phyloP scores from a whole-genome alignment of 768 basidiomycete genomes.

The Pulveroboletus sp. region DNA sequence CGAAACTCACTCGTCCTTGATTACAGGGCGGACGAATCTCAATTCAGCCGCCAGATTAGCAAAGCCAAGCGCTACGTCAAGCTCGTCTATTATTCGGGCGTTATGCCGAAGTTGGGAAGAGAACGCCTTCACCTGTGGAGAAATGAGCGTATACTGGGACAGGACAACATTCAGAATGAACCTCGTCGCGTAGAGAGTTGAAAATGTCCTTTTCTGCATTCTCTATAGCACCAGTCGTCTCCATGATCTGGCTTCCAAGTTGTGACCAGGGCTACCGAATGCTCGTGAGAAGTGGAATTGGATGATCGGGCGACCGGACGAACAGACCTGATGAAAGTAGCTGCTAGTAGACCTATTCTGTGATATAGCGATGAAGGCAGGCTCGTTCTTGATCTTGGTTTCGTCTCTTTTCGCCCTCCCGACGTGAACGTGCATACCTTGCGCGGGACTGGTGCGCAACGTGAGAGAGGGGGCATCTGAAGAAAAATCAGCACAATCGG shows the following conservation, averaged over 20 bases:
- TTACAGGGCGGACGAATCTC: constrained; percentile 65
- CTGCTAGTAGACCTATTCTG: constrained; percentile 63
- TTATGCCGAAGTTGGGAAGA: constrained; percentile 62
- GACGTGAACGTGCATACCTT: constrained; percentile 76
- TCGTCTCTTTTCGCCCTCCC: constrained; percentile 61
- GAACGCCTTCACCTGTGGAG: constrained; percentile 55
- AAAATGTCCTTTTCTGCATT: constrained; percentile 72
- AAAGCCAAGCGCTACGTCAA: constrained; percentile 82
- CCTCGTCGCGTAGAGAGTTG: constrained; percentile 63
- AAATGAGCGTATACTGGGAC: constrained; percentile 1
- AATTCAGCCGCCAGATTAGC: constrained; percentile 76
- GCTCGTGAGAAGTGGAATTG: not conserved
- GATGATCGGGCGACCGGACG: not conserved
- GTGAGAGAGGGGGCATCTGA: constrained; percentile 70
- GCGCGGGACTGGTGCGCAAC: constrained; percentile 60
- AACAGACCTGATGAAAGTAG: constrained; percentile 60
- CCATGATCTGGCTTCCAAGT: constrained; percentile 64
- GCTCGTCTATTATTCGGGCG: constrained; percentile 75
- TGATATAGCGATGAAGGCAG: constrained; percentile 54
- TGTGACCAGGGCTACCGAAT: constrained; percentile 62
- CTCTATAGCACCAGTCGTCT: constrained; percentile 49
- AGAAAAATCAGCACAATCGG: constrained; percentile 8
- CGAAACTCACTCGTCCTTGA: constrained; percentile 62
- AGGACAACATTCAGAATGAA: constrained; percentile 20
- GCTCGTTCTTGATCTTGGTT: constrained; percentile 40